These are phyloP conservation scores for Claviceps sp. DNA, from an alignment of 2,329 filamentous ascomycete genomes.

Conservation along the genomic window DNA sequence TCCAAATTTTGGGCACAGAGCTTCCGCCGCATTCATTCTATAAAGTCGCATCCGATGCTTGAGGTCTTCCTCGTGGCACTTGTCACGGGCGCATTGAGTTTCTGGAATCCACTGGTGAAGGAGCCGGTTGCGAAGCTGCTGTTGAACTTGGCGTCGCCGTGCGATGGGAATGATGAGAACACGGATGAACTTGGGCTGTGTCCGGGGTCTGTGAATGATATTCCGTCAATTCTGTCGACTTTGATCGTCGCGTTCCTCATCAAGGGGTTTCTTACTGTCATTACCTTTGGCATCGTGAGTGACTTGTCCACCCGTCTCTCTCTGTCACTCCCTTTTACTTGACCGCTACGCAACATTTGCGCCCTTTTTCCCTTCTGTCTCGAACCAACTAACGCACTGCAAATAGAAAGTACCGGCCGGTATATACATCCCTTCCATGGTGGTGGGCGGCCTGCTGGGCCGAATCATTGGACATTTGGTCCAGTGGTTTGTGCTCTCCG, in stretches of 20 bases:
- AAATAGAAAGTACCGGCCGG: constrained; percentile 76
- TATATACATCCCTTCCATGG: constrained; percentile 98
- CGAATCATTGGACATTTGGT: constrained; percentile 75
- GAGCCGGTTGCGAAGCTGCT: constrained; percentile 82
- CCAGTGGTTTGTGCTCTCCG: constrained; percentile 66
- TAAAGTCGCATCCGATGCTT: constrained; percentile 72
- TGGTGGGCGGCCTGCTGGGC: constrained; percentile 85
- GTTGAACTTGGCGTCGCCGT: constrained; percentile 82
- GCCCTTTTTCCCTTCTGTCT: neutral
- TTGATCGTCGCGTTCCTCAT: constrained; percentile 71
- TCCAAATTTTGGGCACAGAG: constrained; percentile 79
- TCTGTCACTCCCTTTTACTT: no score
- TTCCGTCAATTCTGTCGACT: constrained; percentile 61
- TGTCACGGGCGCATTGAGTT: constrained; percentile 71
- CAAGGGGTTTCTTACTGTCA: constrained; percentile 75
- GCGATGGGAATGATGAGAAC: constrained; percentile 52
- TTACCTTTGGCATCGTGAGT: constrained; percentile 78
- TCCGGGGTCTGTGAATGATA: constrained; percentile 56
- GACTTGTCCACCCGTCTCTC: no score
- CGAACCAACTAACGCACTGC: constrained; percentile 6
- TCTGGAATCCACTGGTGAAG: constrained; percentile 87
- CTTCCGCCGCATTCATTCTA: constrained; percentile 66
- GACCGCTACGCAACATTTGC: no score
- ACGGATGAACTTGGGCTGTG: constrained; percentile 64
- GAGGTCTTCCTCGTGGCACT: constrained; percentile 83